phyloP scores from a whole-genome alignment of 2,329 filamentous ascomycete genomes.

The Septoria linicola region DNA sequence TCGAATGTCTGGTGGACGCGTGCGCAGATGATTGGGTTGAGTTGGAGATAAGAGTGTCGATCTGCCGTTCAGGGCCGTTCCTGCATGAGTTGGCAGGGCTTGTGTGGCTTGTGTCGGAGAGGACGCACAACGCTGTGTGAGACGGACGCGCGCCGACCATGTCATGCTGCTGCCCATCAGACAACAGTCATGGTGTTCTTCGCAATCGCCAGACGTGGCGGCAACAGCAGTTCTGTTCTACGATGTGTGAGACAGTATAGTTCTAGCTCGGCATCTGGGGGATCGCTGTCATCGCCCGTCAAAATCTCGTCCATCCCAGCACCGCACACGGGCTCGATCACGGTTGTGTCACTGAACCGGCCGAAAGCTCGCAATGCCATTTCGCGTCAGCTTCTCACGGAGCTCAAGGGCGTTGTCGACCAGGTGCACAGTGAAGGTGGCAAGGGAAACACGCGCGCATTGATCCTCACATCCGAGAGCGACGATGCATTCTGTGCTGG shows the following conservation, averaged over 20 bases:
- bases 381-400: slow-evolving; percentile 71
- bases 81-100: slow-evolving; percentile 4
- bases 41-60: slow-evolving; percentile 12
- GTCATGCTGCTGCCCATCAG: no score
- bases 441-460: slow-evolving; percentile 66
- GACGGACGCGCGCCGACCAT: neutral
- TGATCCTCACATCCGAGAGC: slow-evolving; percentile 82
- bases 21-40: slow-evolving; percentile 8
- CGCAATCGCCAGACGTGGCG: neutral
- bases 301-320: slow-evolving; percentile 74
- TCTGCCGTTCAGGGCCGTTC: slow-evolving; percentile 4
- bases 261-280: slow-evolving; percentile 18
- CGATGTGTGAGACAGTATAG: neutral
- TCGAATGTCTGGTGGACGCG: neutral
- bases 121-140: neutral
- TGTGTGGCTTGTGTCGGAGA: neutral
- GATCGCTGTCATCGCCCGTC: slow-evolving; percentile 46
- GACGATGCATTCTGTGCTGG: slow-evolving; percentile 90
- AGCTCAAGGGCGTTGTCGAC: slow-evolving; percentile 70
- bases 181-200: neutral
- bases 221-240: neutral
- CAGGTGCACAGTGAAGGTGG: slow-evolving; percentile 61
- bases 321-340: slow-evolving; percentile 77
- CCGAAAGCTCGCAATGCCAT: slow-evolving; percentile 87
- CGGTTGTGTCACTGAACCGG: slow-evolving; percentile 82